phyloP scores from a whole-genome alignment of 768 basidiomycete species.

The Coprinopsis sp. region DNA sequence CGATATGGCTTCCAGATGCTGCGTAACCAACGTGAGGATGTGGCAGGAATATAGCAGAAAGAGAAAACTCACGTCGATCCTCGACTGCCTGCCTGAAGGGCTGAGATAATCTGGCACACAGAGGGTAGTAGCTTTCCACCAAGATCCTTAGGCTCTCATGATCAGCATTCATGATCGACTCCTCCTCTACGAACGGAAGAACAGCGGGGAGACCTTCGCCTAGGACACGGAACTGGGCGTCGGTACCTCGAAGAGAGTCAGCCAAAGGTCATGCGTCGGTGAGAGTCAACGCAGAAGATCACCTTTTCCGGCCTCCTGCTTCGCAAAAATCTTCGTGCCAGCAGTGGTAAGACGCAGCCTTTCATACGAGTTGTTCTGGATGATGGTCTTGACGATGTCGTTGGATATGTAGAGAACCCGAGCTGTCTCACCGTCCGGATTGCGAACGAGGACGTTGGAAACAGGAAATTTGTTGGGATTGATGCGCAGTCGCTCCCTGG shows the following conservation, averaged over 20 bases:
- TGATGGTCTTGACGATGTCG: constrained; percentile 74
- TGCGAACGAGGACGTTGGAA: constrained; percentile 80
- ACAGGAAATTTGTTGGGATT: constrained; percentile 60
- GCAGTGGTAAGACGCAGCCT: constrained; percentile 84
- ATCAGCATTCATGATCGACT: constrained; percentile 55
- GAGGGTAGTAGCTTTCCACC: constrained; percentile 75
- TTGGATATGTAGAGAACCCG: constrained; percentile 89
- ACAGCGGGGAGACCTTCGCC: constrained; percentile 83
- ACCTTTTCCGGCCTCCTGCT: constrained; percentile 70
- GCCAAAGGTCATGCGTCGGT: neutral
- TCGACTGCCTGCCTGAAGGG: constrained; percentile 54
- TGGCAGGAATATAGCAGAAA: constrained; percentile 5
- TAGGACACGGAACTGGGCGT: constrained; percentile 70
- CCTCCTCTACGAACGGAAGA: constrained; percentile 72
- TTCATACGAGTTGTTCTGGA: constrained; percentile 76
- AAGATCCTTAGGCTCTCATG: constrained; percentile 57
- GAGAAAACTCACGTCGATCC: constrained; percentile 44
- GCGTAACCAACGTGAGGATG: constrained; percentile 2
- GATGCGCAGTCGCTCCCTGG: constrained; percentile 70
- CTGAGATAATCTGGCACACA: constrained; percentile 58
- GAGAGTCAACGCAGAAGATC: neutral
- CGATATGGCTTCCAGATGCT: constrained; percentile 72
- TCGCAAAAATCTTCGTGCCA: constrained; percentile 91
- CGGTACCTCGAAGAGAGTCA: constrained; percentile 26
- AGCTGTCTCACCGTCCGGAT: constrained; percentile 63